Base-by-base conservation (phyloP, 1,284 basidiomycete species). In the Erythrobasidium hasegawianum region DNA sequence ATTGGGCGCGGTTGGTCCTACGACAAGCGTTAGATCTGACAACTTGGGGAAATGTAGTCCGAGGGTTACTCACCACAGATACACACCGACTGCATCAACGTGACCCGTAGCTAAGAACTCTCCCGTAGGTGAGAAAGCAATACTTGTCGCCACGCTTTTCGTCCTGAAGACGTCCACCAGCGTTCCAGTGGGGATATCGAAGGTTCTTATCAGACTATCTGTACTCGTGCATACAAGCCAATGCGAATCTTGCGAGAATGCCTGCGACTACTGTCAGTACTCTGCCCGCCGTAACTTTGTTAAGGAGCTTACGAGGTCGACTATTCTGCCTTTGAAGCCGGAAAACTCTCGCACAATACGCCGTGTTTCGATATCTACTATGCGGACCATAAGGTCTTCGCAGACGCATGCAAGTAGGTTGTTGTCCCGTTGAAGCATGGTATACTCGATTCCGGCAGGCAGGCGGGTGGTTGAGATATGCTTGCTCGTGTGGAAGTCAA, bases 91-190 rank as follows among this genome's bases (percentile, higher is more conserved):
- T 67, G 87, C 92, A 75, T 96, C 94, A 2, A 95, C 86, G 77
- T 99, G 96, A 0, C 90, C 83, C 1, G 94, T 96, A 0, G 96
- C 96, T 64, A 99, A 78, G 79, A 99, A 98, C 77, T 98, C 96
- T 67, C 89, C 88, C 0, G 91, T 89, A 0, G 96, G 96, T 0
- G 92, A 97, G 76, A 98, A 96, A 0, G 90, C 83, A 18, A 99
- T 78, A 72, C 87, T 91, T 0, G 91, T 95, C 1, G 94, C 91
- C 18, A 96, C 85, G 69, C 87, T 91, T n/a, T 88, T 80, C 2
- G 91, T 91, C 59, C 85, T 83, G 82, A 98, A 98, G 0, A 87
- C 90, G 75, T 98, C 92, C 59, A 99, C 89, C 39, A 98, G 81
- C 27, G 86, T 83, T 1, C 93, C 91, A 10, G 92, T 92, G 0